Evolutionary conservation across 305 asterid species (phyloP).

Genomic region (Rubia peregrina): DNA sequence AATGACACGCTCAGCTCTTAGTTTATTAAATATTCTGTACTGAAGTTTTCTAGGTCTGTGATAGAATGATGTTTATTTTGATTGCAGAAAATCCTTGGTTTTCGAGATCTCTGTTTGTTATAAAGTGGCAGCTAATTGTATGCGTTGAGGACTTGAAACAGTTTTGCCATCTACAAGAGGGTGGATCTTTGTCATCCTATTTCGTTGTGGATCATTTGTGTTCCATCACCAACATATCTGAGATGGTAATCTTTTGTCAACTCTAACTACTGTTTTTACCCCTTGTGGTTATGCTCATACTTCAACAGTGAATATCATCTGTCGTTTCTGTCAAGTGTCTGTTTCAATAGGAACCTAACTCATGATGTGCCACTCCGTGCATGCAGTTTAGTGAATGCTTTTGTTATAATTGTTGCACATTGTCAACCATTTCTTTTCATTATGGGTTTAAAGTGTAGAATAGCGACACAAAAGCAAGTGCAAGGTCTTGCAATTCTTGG

Average conservation of each 20-base stretch:
- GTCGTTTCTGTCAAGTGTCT: background rate
- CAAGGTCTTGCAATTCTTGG: background rate
- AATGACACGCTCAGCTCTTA: background rate
- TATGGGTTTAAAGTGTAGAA: background rate
- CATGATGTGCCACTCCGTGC: background rate
- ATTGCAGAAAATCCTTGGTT: constrained; percentile 36
- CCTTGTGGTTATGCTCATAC: background rate
- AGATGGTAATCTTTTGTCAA: constrained; percentile 34
- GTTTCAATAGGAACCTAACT: background rate
- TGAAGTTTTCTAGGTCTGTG: background rate
- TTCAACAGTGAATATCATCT: background rate
- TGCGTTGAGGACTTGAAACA: constrained; percentile 41
- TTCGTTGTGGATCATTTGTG: constrained; percentile 34
- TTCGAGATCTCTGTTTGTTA: constrained; percentile 40
- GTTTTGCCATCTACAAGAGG: constrained; percentile 27
- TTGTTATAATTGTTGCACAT: background rate
- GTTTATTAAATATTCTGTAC: background rate
- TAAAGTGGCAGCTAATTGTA: constrained; percentile 34
- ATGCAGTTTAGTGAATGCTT: background rate
- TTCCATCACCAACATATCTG: constrained; percentile 28
- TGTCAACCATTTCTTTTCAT: background rate
- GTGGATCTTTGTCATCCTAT: constrained; percentile 27
- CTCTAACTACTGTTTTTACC: background rate
- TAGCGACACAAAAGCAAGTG: background rate
- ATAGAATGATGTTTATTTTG: background rate